Percentiles rank a stretch among this genome's conserved stretches.
Conservation (phyloP, 495 filamentous ascomycete species). For the Lentithecium fluviatile region DNA sequence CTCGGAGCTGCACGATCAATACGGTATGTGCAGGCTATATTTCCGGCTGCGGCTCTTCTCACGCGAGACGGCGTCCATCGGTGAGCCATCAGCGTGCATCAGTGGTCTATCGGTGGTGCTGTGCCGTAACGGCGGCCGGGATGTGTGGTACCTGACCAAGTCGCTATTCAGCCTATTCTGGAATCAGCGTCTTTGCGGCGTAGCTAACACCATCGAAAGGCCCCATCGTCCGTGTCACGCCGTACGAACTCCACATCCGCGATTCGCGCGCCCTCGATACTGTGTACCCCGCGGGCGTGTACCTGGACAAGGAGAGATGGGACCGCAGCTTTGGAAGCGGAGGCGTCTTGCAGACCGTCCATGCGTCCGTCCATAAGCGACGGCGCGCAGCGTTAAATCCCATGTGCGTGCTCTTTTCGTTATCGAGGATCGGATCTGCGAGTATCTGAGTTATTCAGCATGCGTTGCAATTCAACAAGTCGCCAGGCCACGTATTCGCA, state of each 20-base stretch:
- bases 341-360: constrained; percentile 13
- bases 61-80: too few species aligned
- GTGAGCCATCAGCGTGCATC: too few species aligned
- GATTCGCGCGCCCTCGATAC: constrained; percentile 36
- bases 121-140: too few species aligned
- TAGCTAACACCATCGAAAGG: constrained; percentile 14
- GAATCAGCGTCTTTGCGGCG: neutral
- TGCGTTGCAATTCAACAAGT: too few species aligned
- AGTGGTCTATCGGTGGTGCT: too few species aligned
- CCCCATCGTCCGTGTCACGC: constrained; percentile 38
- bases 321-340: constrained; percentile 23
- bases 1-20: constrained; percentile 49
- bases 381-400: constrained; percentile 18
- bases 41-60: too few species aligned
- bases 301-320: constrained; percentile 21
- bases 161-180: neutral
- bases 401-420: constrained; percentile 11
- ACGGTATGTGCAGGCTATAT: constrained; percentile 43
- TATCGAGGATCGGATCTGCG: too few species aligned
- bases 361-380: constrained; percentile 13
- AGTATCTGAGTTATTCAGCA: too few species aligned
- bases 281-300: constrained; percentile 7
- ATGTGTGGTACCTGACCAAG: too few species aligned
- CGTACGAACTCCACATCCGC: constrained; percentile 39
- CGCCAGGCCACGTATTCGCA: neutral